phyloP scores from a whole-genome alignment of 2,329 filamentous ascomycete species.

The Biscogniauxia mediterranea region DNA sequence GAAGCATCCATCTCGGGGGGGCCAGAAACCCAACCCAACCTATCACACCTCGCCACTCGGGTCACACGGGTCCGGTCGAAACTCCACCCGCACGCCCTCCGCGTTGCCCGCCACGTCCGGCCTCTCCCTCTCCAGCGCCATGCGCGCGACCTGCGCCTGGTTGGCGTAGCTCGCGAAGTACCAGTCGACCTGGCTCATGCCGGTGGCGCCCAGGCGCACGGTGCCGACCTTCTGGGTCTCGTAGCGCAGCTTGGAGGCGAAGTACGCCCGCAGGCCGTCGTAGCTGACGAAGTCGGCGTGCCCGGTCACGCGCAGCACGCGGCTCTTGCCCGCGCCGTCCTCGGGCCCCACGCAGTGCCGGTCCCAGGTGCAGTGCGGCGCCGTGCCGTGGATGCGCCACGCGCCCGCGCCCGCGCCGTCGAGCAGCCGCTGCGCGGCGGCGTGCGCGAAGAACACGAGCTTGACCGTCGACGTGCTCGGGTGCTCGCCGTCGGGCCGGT shows the following conservation, averaged over 20 bases:
- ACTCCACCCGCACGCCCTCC: background rate
- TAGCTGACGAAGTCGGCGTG: background rate
- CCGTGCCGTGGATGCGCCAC: background rate
- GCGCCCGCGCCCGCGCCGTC: background rate
- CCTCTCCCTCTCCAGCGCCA: background rate
- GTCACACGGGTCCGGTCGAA: background rate
- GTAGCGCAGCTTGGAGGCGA: background rate
- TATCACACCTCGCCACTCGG: background rate
- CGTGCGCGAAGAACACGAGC: background rate
- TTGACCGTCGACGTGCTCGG: background rate
- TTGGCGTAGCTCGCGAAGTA: background rate
- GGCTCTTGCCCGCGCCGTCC: background rate
- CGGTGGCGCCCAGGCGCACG: background rate
- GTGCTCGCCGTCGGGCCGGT: background rate
- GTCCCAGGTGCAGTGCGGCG: background rate
- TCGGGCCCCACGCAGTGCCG: background rate
- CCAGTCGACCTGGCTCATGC: background rate
- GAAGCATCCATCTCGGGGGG: too few relatives aligned
- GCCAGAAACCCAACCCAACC: too few relatives aligned
- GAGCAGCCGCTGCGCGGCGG: background rate
- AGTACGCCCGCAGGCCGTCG: background rate
- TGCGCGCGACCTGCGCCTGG: background rate
- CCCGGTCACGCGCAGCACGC: background rate
- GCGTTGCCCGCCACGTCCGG: background rate
- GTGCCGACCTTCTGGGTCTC: constrained; percentile 1